Conservation (phyloP, 2,329 filamentous ascomycete species). For the Epichloe sylvatica region DNA sequence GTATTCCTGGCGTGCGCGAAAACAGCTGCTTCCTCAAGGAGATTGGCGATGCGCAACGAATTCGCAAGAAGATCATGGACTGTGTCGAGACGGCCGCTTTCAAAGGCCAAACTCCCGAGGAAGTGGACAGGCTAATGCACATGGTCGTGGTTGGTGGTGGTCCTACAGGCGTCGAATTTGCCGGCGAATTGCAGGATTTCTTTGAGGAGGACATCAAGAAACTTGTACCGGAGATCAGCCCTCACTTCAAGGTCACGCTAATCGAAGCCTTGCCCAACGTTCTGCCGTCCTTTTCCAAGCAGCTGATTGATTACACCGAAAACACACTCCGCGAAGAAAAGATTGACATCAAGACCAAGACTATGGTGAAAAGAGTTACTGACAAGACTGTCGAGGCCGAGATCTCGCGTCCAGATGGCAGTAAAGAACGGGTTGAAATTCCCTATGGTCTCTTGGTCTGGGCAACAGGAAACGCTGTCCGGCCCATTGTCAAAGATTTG, state of each 20-base stretch:
- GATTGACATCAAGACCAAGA: constrained; percentile 95
- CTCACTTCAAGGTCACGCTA: constrained; percentile 92
- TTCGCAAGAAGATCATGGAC: constrained; percentile 99
- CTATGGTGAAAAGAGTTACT: constrained; percentile 95
- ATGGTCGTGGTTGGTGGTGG: constrained; percentile 95
- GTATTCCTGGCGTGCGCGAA: constrained; percentile 88
- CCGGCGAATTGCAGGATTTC: constrained; percentile 95
- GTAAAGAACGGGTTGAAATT: constrained; percentile 67
- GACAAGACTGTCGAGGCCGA: constrained; percentile 89
- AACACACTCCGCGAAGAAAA: constrained; percentile 98
- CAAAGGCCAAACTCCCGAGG: constrained; percentile 82
- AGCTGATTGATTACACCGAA: constrained; percentile 98
- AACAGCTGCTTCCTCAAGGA: constrained; percentile 98
- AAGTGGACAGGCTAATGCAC: constrained; percentile 87
- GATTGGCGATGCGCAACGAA: constrained; percentile 87
- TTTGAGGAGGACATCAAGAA: constrained; percentile 97
- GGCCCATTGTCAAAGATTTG: constrained; percentile 78
- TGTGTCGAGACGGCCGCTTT: constrained; percentile 97
- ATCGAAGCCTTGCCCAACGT: constrained; percentile 96
- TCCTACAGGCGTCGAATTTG: constrained; percentile 95
- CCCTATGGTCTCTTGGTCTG: constrained; percentile 94
- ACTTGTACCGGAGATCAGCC: constrained; percentile 88
- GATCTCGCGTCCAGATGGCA: constrained; percentile 64
- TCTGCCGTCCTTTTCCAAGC: constrained; percentile 96
- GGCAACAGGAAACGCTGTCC: constrained; percentile 93